Evolutionary conservation across 257 asterid genomes (phyloP), one percentile per base, ranked within the genome.

Genomic region (Solanum piurae): DNA sequence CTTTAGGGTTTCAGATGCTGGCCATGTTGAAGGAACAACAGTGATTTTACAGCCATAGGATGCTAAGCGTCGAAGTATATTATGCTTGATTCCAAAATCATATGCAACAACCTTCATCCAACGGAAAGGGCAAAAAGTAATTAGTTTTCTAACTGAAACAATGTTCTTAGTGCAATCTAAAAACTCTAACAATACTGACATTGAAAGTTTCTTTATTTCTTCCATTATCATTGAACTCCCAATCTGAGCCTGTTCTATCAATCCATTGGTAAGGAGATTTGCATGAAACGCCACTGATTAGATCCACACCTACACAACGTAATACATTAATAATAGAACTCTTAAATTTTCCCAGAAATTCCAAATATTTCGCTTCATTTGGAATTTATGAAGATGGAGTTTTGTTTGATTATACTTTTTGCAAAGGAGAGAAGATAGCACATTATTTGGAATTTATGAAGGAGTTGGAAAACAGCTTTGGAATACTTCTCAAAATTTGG

Each of bases 31-130:
- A 80, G 99, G 99, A 31, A 97, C 99, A 83, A 97, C 98, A 6
- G 98, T 95, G 92, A 95, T 93, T 91, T 93, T 93, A 92, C 98
- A 97, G 88, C 98, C 99, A 37, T 94, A 97, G 21, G 99, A 97
- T 73, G 98, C 98, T 82, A 97, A 89, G 37, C 99, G 97, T 69
- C 98, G 93, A 31, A 97, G 96, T 87, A 95, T 97, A 86, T 97
- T 97, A 16, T 94, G 97, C 89, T 97, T 97, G 90, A 97, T 92
- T 20, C 99, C 99, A 90, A 95, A 97, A 92, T 97, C 99, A 92
- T 95, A 97, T 64, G 98, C 98, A 86, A 95, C 98, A 86, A 97
- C 98, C 98, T 96, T 90, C 91, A 92, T 82, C 64, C 68, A 87
- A 66, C 77, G 64, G 80, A 75, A 18, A 55, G 52, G 25, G 82